Conservation (phyloP, 2,329 filamentous ascomycete genomes). For the Zalaria sp. region DNA sequence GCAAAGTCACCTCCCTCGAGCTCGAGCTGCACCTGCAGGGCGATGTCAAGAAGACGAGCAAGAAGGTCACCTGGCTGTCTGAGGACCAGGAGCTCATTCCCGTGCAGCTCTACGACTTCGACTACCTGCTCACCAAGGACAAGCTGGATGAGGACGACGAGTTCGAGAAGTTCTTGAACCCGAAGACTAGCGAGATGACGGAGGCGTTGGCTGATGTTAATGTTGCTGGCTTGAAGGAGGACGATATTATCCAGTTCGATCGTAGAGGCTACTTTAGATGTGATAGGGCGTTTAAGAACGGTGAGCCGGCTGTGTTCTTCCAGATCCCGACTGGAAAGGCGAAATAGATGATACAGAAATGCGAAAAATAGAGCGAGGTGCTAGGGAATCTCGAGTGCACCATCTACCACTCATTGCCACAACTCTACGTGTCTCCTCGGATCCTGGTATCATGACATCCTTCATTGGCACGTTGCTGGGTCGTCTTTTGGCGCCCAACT, state of each 20-base stretch:
- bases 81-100: slow-evolving; percentile 63
- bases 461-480: no score
- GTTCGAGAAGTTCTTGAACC: slow-evolving; percentile 53
- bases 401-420: no score
- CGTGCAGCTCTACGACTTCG: slow-evolving; percentile 84
- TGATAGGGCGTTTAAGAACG: slow-evolving; percentile 48
- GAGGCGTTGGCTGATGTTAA: slow-evolving; percentile 70
- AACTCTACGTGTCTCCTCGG: no score
- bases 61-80: slow-evolving; percentile 93
- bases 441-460: no score
- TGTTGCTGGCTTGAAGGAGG: slow-evolving; percentile 61
- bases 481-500: no score
- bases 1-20: slow-evolving; percentile 52
- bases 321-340: slow-evolving; percentile 54
- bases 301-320: slow-evolving; percentile 49
- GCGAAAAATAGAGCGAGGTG: no score
- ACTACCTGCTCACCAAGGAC: slow-evolving; percentile 88
- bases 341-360: slow-evolving; percentile 3
- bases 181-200: slow-evolving; percentile 58
- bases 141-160: slow-evolving; percentile 79
- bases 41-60: slow-evolving; percentile 88
- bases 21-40: slow-evolving; percentile 83
- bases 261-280: slow-evolving; percentile 84
- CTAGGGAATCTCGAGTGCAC: no score
- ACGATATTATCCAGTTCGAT: slow-evolving; percentile 92